phyloP scores from a whole-genome alignment of 78 protist species.

The Creolimax fragrantissima region DNA sequence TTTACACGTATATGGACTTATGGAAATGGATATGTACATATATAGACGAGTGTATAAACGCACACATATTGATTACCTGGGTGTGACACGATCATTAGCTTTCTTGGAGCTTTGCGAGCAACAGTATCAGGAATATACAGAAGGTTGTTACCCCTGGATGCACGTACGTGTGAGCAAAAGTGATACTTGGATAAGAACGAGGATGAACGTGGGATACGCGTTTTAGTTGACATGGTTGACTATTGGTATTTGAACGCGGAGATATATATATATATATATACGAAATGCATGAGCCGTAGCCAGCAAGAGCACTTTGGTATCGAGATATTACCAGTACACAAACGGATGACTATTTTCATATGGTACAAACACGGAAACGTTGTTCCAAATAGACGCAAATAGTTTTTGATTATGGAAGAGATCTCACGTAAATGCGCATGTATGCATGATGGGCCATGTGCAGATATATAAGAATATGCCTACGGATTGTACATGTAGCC shows the following conservation, averaged over 20 bases:
- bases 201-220: not conserved
- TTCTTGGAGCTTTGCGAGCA: not conserved
- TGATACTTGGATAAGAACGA: not conserved
- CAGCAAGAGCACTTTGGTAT: not conserved
- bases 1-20: not conserved
- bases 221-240: not conserved
- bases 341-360: not conserved
- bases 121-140: not conserved
- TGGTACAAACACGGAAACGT: not conserved
- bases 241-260: not conserved
- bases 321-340: not conserved
- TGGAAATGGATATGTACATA: not conserved
- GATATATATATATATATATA: not conserved
- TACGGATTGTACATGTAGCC: not conserved
- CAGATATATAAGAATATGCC: not conserved
- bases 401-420: too few relatives aligned
- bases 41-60: not conserved
- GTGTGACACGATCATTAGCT: not conserved
- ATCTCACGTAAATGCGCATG: too few relatives aligned
- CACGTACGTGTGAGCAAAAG: too few relatives aligned
- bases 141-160: not conserved
- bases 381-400: too few relatives aligned
- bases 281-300: not conserved
- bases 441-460: too few relatives aligned
- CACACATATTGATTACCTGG: not conserved